phyloP scores from a whole-genome alignment of 1,284 basidiomycete species.

The Malassezia furfur region DNA sequence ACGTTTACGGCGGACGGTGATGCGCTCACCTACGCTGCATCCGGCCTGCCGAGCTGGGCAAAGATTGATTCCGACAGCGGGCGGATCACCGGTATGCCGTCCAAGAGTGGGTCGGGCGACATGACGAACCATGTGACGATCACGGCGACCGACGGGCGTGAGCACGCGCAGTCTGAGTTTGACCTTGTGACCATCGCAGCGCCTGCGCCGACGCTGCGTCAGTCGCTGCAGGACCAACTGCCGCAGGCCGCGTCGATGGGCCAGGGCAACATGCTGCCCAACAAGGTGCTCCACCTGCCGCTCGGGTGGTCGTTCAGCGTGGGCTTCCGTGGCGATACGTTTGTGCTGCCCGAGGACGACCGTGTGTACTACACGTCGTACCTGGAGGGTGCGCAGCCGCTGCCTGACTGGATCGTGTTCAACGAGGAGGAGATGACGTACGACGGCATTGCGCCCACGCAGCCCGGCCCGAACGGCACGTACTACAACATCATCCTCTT shows the following conservation, averaged over 20 bases:
- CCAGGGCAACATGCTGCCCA: constrained; percentile 28
- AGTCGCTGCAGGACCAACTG: constrained; percentile 34
- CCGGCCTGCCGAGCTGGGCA: constrained; percentile 17
- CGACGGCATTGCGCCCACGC: constrained; percentile 63
- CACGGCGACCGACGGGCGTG: constrained; percentile 8
- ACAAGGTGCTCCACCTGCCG: constrained; percentile 59
- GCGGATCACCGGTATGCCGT: constrained; percentile 9
- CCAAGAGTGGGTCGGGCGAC: background rate
- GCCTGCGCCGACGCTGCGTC: constrained; percentile 30
- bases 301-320: constrained; percentile 81
- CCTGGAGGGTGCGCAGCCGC: constrained; percentile 58
- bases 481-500: constrained; percentile 32
- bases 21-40: background rate
- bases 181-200: constrained; percentile 26
- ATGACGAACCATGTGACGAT: constrained; percentile 1
- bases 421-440: constrained; percentile 59
- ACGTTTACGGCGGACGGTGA: constrained; percentile 1
- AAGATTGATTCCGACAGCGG: constrained; percentile 1
- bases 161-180: constrained; percentile 14
- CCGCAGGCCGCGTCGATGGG: constrained; percentile 34
- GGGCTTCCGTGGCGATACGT: constrained; percentile 66
- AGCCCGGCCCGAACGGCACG: constrained; percentile 28
- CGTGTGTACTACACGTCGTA: constrained; percentile 61
- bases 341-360: constrained; percentile 50
- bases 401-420: constrained; percentile 71